Conservation (phyloP, 495 filamentous ascomycete species). For the Aspergillus affinis region DNA sequence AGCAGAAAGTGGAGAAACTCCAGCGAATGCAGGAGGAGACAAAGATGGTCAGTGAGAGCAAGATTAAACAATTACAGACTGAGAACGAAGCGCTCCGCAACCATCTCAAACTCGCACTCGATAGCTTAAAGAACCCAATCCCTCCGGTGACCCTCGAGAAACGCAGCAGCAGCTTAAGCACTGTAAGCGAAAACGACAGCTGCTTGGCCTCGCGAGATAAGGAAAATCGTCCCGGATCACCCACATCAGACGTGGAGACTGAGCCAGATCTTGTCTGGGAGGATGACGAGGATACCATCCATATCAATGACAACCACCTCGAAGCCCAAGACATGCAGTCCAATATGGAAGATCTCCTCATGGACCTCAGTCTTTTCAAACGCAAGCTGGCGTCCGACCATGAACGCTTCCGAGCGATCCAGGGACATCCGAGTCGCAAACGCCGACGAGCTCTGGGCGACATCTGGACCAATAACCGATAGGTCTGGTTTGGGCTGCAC, state of each 20-base stretch:
- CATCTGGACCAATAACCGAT: slow-evolving; percentile 36
- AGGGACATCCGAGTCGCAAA: slow-evolving; percentile 24
- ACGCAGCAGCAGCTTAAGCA: slow-evolving; percentile 36
- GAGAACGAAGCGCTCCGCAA: slow-evolving; percentile 87
- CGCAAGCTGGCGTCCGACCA: slow-evolving; percentile 80
- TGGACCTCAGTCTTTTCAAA: slow-evolving; percentile 78
- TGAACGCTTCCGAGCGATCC: slow-evolving; percentile 49
- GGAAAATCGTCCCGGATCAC: slow-evolving; percentile 41
- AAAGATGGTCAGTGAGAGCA: slow-evolving; percentile 81
- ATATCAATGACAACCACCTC: slow-evolving; percentile 26
- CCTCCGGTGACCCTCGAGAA: slow-evolving; percentile 38
- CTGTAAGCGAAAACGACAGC: slow-evolving; percentile 43
- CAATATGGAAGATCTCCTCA: slow-evolving; percentile 67
- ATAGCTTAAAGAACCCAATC: slow-evolving; percentile 87
- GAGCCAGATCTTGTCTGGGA: slow-evolving; percentile 43
- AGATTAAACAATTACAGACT: slow-evolving; percentile 79
- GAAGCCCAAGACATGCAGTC: slow-evolving; percentile 62
- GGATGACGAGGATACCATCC: slow-evolving; percentile 30
- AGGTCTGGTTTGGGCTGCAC: slow-evolving; percentile 11
- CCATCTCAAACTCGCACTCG: slow-evolving; percentile 82
- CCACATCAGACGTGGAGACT: slow-evolving; percentile 29
- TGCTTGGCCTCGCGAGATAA: slow-evolving; percentile 33
- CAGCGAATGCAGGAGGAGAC: slow-evolving; percentile 94
- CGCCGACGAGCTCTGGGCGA: slow-evolving; percentile 37
- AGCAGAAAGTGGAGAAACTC: slow-evolving; percentile 77